Percentiles rank a stretch among this genome's conserved stretches.
Conservation (phyloP, 192 early-diverging fungal species). For the Backusella morwellensis region DNA sequence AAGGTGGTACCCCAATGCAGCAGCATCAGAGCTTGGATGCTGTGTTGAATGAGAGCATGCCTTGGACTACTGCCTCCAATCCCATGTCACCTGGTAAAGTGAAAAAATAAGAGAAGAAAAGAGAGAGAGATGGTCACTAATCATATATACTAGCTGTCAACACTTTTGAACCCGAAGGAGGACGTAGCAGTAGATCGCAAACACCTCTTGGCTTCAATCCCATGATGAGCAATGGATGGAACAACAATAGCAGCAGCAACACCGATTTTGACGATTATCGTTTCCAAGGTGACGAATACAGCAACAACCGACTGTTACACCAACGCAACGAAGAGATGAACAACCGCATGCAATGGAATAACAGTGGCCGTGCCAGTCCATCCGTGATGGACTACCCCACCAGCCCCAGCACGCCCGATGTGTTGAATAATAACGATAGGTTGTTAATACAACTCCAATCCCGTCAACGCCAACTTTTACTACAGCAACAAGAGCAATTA, state of each 20-base stretch:
- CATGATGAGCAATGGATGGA: not conserved
- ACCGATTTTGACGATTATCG: not conserved
- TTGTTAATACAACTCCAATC: constrained; percentile 12
- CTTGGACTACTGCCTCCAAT: not conserved
- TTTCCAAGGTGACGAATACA: not conserved
- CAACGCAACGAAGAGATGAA: not conserved
- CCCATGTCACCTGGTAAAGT: constrained; percentile 8
- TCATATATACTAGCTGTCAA: not conserved
- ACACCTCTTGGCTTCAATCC: not conserved
- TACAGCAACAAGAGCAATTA: constrained; percentile 19
- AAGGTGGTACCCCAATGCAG: not conserved
- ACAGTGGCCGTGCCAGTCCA: not conserved
- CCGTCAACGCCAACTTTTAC: constrained; percentile 11
- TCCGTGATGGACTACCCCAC: constrained; percentile 5
- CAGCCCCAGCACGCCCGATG: constrained; percentile 4
- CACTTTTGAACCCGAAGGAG: constrained; percentile 1
- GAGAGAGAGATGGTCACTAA: not conserved
- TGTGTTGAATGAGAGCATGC: constrained; percentile 12
- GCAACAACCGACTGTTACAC: not conserved
- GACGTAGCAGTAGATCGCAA: not conserved
- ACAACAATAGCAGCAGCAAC: not conserved
- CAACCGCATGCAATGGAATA: not conserved
- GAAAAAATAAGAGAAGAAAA: not conserved
- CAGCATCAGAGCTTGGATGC: constrained; percentile 11
- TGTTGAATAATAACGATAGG: constrained; percentile 3